These are phyloP conservation scores for Colletotrichum agaves DNA, from an alignment of 2,329 filamentous ascomycete species.

Conservation along the genomic window DNA sequence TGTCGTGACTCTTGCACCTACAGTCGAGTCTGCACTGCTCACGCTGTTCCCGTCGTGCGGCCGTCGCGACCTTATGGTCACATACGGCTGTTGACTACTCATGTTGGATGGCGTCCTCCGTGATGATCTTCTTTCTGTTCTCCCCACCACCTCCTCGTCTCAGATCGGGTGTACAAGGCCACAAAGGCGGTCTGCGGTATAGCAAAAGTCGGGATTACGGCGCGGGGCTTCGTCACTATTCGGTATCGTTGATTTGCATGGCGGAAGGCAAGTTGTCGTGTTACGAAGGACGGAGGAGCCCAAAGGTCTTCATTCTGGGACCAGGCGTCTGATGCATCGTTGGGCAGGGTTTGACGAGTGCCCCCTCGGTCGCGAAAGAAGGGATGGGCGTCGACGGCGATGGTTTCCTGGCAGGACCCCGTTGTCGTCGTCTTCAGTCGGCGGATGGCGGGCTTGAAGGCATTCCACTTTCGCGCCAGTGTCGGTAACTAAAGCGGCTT, in stretches of 20 bases:
- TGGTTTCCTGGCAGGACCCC: conserved; percentile 12
- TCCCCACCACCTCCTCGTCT: not conserved
- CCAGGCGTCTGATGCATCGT: conserved; percentile 17
- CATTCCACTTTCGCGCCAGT: conserved; percentile 29
- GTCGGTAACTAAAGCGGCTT: conserved; percentile 35
- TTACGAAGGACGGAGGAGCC: conserved; percentile 27
- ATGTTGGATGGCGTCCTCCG: not conserved
- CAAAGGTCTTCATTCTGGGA: conserved; percentile 9
- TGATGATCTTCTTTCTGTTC: not conserved
- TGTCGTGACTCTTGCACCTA: conserved; percentile 48
- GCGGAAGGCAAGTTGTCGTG: not conserved
- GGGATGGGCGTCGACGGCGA: not conserved
- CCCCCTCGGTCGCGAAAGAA: conserved; percentile 3
- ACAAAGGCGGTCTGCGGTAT: not conserved
- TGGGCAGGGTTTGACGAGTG: not conserved
- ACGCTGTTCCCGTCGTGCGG: conserved; percentile 58
- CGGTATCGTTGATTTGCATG: not conserved
- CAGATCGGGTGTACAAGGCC: not conserved
- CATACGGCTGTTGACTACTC: conserved; percentile 55
- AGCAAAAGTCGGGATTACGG: conserved; percentile 1
- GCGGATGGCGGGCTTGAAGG: conserved; percentile 1
- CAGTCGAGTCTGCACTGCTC: conserved; percentile 60
- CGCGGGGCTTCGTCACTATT: not conserved
- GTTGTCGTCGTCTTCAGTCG: conserved; percentile 21
- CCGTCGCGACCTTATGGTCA: conserved; percentile 63